Base-by-base conservation (phyloP, 257 asterid species). In the Jaltomata sinuosa region DNA sequence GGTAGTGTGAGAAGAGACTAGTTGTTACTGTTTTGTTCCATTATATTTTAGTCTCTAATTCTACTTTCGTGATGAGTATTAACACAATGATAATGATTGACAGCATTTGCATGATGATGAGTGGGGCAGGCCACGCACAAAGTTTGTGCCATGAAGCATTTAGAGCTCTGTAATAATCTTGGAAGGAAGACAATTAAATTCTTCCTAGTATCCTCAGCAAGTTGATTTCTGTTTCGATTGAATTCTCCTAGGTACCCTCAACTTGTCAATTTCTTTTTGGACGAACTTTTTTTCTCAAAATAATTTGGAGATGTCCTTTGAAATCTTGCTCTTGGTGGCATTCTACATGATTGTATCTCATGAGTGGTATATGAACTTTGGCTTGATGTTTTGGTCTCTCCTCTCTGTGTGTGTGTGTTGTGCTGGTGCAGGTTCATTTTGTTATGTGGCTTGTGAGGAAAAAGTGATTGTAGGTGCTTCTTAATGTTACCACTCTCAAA, bases 51-150 rank as follows among this genome's bases (percentile, higher is more conserved):
- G 34, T 19, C 50, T 40, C 7, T 1, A 9, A 50, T 6, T 49
- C 29, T 67, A 81, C 32, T 1, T 80, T 16, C 55, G 61, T 3
- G 0, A 68, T 11, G 27, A 59, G 15, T 45, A 32, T 6, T 89
- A 59, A 88, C 84, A 53, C 71, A 27, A 11, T 15, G 83, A 34
- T 77, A n/a, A 74, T 61, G 65, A 84, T 79, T 91, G 83, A 85
- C 97, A 94, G 97, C 95, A 94, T 89, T 91, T 94, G 98, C 98
- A 93, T 89, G 98, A 95, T 74, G 98, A 95, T 81, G 98, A 95
- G 84, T 95, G 97, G 74, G 97, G 96, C 79, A 91, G 96, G 87
- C 98, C 98, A 7, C 74, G 91, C 69, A 90, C 97, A 85, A 95
- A 95, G 85, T 95, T 91, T 82, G 27, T 87, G 25, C 81, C 81